Percentiles rank a stretch among this genome's conserved stretches.
Evolutionary conservation across 805 yeast genomes (phyloP).

Genomic region (Phaffomyces thermotolerans): DNA sequence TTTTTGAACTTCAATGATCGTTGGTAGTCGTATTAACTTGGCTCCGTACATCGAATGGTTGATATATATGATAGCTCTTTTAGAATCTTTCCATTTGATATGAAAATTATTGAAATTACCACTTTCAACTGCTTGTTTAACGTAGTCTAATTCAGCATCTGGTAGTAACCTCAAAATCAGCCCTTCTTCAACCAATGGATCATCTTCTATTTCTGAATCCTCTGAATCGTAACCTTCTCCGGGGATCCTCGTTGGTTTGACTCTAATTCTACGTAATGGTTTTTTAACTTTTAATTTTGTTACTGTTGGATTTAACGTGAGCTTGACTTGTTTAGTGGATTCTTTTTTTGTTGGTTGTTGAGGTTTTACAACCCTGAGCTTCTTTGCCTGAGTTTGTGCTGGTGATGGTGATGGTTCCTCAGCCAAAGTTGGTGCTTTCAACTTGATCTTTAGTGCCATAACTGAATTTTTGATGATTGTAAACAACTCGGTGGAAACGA

Average conservation of each 20-base stretch:
- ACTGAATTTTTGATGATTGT: no score
- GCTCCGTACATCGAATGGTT: constrained; percentile 71
- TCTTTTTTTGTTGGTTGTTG: background rate
- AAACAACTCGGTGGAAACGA: no score
- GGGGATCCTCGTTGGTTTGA: constrained; percentile 60
- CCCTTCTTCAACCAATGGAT: constrained; percentile 87
- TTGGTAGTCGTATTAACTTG: constrained; percentile 81
- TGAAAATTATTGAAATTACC: constrained; percentile 68
- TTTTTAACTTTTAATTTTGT: constrained; percentile 4
- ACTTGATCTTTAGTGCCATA: constrained; percentile 5
- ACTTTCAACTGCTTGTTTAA: constrained; percentile 67
- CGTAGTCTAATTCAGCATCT: constrained; percentile 61
- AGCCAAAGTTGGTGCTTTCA: constrained; percentile 2
- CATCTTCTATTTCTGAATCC: constrained; percentile 93
- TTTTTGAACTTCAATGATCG: constrained; percentile 79
- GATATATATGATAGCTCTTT: constrained; percentile 72
- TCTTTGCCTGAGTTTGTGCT: background rate
- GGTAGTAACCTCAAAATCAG: constrained; percentile 67
- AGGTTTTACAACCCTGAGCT: background rate
- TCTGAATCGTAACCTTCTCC: constrained; percentile 97
- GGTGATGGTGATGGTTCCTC: background rate
- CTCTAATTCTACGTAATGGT: constrained; percentile 36
- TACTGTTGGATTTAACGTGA: constrained; percentile 4
- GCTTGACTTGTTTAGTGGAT: constrained; percentile 6
- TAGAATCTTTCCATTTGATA: constrained; percentile 76